Evolutionary conservation across 2,329 filamentous ascomycete genomes (phyloP).

Genomic region (Ascochyta lentis): DNA sequence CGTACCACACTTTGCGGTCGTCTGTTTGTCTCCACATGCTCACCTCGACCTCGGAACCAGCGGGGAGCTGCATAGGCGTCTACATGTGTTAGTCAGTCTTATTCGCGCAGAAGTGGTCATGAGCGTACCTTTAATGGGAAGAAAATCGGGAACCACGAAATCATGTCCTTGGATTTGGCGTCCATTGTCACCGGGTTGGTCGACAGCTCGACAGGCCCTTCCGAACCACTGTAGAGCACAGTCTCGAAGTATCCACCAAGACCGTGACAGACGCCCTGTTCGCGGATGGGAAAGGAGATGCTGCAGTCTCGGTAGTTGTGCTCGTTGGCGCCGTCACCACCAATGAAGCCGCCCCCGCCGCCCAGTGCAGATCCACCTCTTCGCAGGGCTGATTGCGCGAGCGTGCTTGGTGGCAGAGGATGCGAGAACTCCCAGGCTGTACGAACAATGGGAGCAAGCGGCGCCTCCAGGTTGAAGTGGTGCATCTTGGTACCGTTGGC

Average conservation of each 20-base stretch:
- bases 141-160: constrained; percentile 98
- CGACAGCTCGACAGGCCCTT: constrained; percentile 78
- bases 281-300: constrained; percentile 76
- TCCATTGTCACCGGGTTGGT: constrained; percentile 93
- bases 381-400: constrained; percentile 63
- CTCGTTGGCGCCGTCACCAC: constrained; percentile 82
- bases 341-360: constrained; percentile 74
- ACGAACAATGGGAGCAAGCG: constrained; percentile 63
- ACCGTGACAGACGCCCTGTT: constrained; percentile 86
- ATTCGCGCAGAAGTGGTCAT: not conserved
- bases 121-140: constrained; percentile 85
- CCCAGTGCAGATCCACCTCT: constrained; percentile 70
- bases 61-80: constrained; percentile 85
- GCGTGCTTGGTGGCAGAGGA: constrained; percentile 67
- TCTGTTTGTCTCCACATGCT: constrained; percentile 98
- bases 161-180: constrained; percentile 94
- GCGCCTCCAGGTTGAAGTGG: constrained; percentile 40
- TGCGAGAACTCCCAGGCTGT: constrained; percentile 82
- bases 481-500: constrained; percentile 48
- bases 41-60: constrained; percentile 82
- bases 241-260: constrained; percentile 96
- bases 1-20: constrained; percentile 96
- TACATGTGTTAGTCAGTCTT: constrained; percentile 47
- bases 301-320: constrained; percentile 87
- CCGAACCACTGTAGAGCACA: constrained; percentile 74